Evolutionary conservation across 2,329 filamentous ascomycete species (phyloP).

Genomic region (Scytalidium lignicola): DNA sequence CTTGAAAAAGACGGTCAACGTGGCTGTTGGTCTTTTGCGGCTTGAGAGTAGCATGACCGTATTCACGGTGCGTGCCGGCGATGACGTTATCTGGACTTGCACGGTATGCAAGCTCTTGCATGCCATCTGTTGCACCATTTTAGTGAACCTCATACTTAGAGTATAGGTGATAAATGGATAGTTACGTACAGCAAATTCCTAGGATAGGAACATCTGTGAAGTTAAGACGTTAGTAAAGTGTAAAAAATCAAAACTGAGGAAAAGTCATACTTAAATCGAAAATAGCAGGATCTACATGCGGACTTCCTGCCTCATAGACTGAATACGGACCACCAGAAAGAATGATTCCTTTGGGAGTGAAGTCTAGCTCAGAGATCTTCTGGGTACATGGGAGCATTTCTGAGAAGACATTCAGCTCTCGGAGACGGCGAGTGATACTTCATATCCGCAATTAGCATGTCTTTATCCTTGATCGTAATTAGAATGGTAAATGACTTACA

Average conservation of each 20-base stretch:
- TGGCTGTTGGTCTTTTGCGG: constrained; percentile 54
- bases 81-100: constrained; percentile 60
- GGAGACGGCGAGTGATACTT: constrained; percentile 63
- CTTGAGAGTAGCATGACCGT: constrained; percentile 40
- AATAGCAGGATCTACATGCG: constrained; percentile 75
- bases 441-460: constrained; percentile 5
- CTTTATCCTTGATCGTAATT: constrained; percentile 3
- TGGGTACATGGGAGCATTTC: constrained; percentile 87
- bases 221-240: too few species aligned
- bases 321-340: constrained; percentile 67
- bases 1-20: constrained; percentile 74
- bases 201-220: constrained; percentile 25
- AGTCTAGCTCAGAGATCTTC: constrained; percentile 70
- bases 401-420: constrained; percentile 75
- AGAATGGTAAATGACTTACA: constrained; percentile 4
- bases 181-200: constrained; percentile 21
- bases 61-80: constrained; percentile 52
- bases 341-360: constrained; percentile 80
- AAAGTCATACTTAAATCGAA: constrained; percentile 56
- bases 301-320: constrained; percentile 74
- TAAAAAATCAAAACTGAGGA: constrained; percentile 46
- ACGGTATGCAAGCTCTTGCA: constrained; percentile 71
- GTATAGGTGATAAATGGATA: constrained; percentile 12
- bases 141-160: constrained; percentile 10
- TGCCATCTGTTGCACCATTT: constrained; percentile 32